Percentiles rank a stretch among this genome's conserved stretches.
These are phyloP conservation scores for Periconia sp. DNA, from an alignment of 2,329 filamentous ascomycete species.

Conservation along the genomic window DNA sequence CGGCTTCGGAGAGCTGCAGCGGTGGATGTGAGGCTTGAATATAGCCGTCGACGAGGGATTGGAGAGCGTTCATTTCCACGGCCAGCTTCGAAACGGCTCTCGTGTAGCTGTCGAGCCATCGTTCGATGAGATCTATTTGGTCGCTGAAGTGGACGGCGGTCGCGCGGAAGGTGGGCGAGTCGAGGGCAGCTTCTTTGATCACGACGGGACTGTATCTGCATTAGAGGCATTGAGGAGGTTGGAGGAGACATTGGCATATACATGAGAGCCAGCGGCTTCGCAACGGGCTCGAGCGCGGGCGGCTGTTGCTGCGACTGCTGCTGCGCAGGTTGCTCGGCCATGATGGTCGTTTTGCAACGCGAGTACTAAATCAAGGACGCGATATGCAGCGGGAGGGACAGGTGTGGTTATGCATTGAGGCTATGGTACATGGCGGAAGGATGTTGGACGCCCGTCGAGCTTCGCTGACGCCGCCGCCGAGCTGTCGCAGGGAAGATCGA, in stretches of 20 bases:
- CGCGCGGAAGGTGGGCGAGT: conserved; percentile 94
- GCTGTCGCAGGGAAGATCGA: no score
- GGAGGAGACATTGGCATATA: conserved; percentile 24
- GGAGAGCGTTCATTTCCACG: conserved; percentile 73
- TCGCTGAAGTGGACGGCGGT: conserved; percentile 86
- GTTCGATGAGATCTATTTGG: conserved; percentile 88
- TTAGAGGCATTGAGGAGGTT: no score
- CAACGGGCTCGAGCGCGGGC: conserved; percentile 47
- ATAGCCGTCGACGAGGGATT: conserved; percentile 79
- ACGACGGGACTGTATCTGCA: conserved; percentile 77
- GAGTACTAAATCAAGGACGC: no score
- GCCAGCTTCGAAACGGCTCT: conserved; percentile 67
- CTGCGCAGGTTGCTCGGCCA: conserved; percentile 42
- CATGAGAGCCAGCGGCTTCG: conserved; percentile 50
- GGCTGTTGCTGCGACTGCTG: conserved; percentile 18
- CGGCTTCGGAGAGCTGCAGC: conserved; percentile 75
- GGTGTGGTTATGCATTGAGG: conserved; percentile 24
- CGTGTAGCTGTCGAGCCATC: conserved; percentile 82
- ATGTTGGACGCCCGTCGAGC: conserved; percentile 2
- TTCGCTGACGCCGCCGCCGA: no score
- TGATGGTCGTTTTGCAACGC: conserved; percentile 22
- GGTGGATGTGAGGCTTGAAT: conserved; percentile 78
- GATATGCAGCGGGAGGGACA: no score
- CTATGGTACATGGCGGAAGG: conserved; percentile 24
- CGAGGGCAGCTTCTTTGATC: conserved; percentile 92